phyloP scores from a whole-genome alignment of 2,329 filamentous ascomycete species.

The Dactylellina sp. region DNA sequence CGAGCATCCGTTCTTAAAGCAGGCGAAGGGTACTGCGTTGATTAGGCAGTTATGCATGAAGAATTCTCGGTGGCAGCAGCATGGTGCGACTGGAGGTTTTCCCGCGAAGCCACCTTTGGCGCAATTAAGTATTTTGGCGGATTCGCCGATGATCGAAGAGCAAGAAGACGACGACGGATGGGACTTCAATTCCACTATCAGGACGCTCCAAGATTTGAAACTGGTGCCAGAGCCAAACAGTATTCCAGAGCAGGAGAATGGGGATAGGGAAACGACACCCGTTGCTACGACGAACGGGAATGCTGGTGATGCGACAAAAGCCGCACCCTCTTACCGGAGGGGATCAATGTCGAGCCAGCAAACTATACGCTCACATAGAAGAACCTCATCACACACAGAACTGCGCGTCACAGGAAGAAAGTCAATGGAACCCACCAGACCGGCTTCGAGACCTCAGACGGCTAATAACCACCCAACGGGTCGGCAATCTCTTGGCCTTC shows the following conservation, averaged over 20 bases:
- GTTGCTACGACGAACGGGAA: not conserved
- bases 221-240: not conserved
- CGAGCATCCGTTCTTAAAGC: slow-evolving; percentile 27
- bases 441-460: slow-evolving; percentile 28
- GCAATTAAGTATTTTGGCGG: not conserved
- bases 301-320: not conserved
- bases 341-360: not conserved
- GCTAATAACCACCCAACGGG: slow-evolving; percentile 20
- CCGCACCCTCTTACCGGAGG: not conserved
- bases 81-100: not conserved
- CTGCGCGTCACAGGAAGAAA: slow-evolving; percentile 13
- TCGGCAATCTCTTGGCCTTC: slow-evolving; percentile 20
- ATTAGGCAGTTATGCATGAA: slow-evolving; percentile 1
- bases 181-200: slow-evolving; percentile 11
- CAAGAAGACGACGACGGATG: slow-evolving; percentile 4
- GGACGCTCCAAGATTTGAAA: not conserved
- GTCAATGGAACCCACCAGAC: slow-evolving; percentile 22
- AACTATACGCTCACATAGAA: slow-evolving; percentile 16
- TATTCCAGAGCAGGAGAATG: not conserved
- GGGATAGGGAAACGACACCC: not conserved
- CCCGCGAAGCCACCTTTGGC: not conserved
- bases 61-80: not conserved
- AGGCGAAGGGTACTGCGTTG: slow-evolving; percentile 2
- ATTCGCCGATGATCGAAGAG: not conserved
- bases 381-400: slow-evolving; percentile 24